A percentile compares a stretch with the other conserved stretches of the same genome.
Evolutionary conservation across 345 rosid genomes (phyloP).

Genomic region (Syzygium jambos): DNA sequence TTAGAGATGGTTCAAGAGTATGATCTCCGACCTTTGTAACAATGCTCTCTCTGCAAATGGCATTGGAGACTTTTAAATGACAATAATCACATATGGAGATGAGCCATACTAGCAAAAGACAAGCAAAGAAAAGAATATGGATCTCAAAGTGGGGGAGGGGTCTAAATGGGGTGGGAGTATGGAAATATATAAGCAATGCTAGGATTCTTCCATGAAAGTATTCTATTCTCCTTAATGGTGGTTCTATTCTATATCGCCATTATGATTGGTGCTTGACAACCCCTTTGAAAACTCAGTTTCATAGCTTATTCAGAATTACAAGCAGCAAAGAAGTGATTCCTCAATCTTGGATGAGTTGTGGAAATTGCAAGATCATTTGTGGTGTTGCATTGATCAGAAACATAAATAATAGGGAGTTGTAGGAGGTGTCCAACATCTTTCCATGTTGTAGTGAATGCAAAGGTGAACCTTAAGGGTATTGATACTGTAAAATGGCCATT

Average conservation of each 20-base stretch:
- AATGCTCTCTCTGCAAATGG: neutral
- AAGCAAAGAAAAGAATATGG: neutral
- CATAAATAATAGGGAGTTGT: neutral
- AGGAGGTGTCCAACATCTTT: neutral
- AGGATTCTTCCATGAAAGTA: neutral
- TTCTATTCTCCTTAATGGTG: neutral
- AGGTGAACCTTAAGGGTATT: neutral
- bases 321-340: neutral
- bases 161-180: neutral
- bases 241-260: neutral
- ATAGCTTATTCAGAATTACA: neutral
- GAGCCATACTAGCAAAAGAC: neutral
- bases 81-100: neutral
- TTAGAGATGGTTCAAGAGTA: neutral
- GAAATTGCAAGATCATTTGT: neutral
- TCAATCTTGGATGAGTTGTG: neutral
- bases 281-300: neutral
- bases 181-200: neutral
- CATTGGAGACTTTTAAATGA: neutral
- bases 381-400: neutral
- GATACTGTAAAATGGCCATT: neutral
- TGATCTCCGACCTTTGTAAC: neutral
- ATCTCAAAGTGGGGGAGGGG: neutral
- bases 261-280: neutral
- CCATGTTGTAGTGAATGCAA: neutral